Base-by-base conservation (phyloP, 345 rosid species). In the Salix koriyanagi region DNA sequence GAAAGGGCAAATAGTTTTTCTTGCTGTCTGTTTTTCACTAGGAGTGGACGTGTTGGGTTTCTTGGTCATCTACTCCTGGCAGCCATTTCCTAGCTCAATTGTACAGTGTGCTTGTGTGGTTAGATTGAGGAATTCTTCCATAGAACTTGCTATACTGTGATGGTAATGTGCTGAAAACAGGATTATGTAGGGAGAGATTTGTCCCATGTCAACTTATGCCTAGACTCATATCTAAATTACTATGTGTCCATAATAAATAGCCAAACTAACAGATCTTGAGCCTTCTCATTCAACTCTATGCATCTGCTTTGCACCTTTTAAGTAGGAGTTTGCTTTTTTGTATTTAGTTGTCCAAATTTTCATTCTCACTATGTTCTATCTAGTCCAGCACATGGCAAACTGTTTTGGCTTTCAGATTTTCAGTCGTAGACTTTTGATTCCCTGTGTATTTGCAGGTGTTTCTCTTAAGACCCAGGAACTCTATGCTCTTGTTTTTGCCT, bases 391-490 rank as follows among this genome's bases (percentile, higher is more conserved):
- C 37, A 14, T 32, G 69, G 4, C 44, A 32, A 67, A 36, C 25
- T 67, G 12, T 44, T 74, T 44, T 34, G 58, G 68, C 21, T 15
- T 42, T 28, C 34, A 32, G 9, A 6, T 18, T 48, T 25, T 39
- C 10, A 7, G 39, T 26, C 39, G 5, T 69, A 69, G 16, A 69
- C 19, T 69, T 46, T 26, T 69, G 56, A 69, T 26, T 12, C 32
- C 28, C 26, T 14, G 25, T 30, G 15, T 72, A 28, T 41, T 10
- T 76, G 79, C 88, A 92, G 97, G 98, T 56, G 73, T 94, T 44
- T 91, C 98, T 2, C 84, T 92, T 84, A 94, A 92, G 96, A 92
- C 97, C 11, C 96, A 90, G 83, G 96, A 92, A 70, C 96, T 94
- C 71, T 94, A 89, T 71, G 89, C 85, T 19, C 15, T 92, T 65